Conservation (phyloP, 208 protist species). For the Trypanosoma vivax region DNA sequence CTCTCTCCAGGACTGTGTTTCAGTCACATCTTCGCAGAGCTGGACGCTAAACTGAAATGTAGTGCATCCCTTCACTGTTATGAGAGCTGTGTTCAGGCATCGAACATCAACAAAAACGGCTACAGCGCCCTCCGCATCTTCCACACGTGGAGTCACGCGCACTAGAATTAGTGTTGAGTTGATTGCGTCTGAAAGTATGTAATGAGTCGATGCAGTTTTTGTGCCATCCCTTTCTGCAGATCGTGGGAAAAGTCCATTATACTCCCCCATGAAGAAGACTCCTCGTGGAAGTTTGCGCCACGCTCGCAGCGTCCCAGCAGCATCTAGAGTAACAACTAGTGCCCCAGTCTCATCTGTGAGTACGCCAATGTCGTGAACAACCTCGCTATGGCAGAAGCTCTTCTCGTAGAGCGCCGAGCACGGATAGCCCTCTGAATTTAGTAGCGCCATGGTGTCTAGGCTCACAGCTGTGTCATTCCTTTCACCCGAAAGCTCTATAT, state of each 20-base stretch:
- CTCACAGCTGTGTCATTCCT: not conserved
- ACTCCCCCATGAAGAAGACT: slow-evolving; percentile 57
- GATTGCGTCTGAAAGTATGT: slow-evolving; percentile 6
- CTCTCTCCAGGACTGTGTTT: slow-evolving; percentile 15
- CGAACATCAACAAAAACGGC: slow-evolving; percentile 39
- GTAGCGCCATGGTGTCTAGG: slow-evolving; percentile 4
- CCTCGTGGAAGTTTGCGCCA: slow-evolving; percentile 70
- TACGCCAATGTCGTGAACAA: slow-evolving; percentile 38
- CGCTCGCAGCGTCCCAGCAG: slow-evolving; percentile 36
- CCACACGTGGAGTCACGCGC: slow-evolving; percentile 1
- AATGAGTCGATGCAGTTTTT: not conserved
- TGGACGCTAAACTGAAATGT: slow-evolving; percentile 28
- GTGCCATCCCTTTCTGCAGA: not conserved
- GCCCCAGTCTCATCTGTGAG: slow-evolving; percentile 43
- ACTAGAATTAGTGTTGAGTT: slow-evolving; percentile 10
- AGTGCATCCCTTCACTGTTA: slow-evolving; percentile 45
- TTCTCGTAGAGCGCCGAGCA: slow-evolving; percentile 45
- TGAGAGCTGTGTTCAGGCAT: slow-evolving; percentile 34
- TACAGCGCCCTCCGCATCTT: slow-evolving; percentile 1
- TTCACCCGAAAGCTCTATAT: no score
- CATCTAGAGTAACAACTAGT: slow-evolving; percentile 46
- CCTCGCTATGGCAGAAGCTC: slow-evolving; percentile 37
- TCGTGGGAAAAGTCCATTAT: slow-evolving; percentile 30
- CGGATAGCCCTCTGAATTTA: slow-evolving; percentile 28
- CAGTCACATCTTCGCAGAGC: not conserved